Evolutionary conservation across 2,329 filamentous ascomycete genomes (phyloP).

Genomic region (Verticillium isaacii): DNA sequence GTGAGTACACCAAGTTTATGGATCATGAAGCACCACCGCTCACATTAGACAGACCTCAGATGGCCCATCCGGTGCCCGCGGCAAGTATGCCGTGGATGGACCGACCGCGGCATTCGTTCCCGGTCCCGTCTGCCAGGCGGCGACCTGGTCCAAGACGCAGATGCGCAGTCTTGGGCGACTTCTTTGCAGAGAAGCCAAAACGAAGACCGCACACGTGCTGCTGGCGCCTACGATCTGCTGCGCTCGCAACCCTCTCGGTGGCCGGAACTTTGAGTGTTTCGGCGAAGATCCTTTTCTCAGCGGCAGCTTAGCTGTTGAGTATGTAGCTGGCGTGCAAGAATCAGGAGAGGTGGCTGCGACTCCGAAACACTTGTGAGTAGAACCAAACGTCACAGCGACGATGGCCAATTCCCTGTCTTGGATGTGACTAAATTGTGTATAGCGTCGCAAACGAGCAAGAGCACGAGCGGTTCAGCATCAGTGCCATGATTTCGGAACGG

Average conservation of each 20-base stretch:
- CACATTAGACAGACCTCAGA: not conserved
- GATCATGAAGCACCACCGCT: no score
- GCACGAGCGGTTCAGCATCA: not conserved
- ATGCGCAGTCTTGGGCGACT: constrained; percentile 18
- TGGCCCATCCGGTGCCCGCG: not conserved
- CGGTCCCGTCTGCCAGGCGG: not conserved
- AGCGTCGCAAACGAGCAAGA: constrained; percentile 31
- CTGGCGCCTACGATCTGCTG: constrained; percentile 59
- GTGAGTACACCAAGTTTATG: not conserved
- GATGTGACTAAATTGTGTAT: no score
- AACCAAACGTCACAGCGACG: not conserved
- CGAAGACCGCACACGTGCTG: constrained; percentile 66
- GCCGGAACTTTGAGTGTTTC: constrained; percentile 43
- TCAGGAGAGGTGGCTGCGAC: not conserved
- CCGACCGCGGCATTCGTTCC: not conserved
- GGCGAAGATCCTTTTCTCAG: constrained; percentile 42
- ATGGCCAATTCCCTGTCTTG: not conserved
- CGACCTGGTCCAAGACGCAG: not conserved
- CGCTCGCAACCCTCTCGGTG: constrained; percentile 40
- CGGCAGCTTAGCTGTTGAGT: constrained; percentile 35
- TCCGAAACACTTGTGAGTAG: not conserved
- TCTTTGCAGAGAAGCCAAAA: constrained; percentile 46
- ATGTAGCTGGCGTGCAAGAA: constrained; percentile 38
- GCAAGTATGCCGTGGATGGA: not conserved
- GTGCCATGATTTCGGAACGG: not conserved